Base-by-base conservation (phyloP, 179 eudicot species). In the Beta lomatogona region DNA sequence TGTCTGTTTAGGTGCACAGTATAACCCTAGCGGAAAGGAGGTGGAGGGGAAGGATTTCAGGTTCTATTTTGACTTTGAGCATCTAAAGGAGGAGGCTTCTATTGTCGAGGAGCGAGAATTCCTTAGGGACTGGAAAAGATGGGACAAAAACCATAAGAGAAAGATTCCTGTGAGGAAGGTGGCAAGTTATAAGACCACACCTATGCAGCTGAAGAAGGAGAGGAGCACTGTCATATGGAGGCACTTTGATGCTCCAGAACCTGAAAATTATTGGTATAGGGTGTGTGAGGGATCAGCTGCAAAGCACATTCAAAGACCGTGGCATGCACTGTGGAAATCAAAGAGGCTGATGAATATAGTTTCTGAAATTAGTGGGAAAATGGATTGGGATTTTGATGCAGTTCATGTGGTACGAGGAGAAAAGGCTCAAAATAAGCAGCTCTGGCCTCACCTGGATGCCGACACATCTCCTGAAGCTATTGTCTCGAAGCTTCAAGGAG, bases 331-430 rank as follows among this genome's bases (percentile, higher is more conserved):
- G 15, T 96, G 99, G 99, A 96, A 96, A 87, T 96, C 99, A 28
- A 96, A 92, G 93, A 87, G 99, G 85, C 85, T 96, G 65, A 92
- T 93, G 98, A 92, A 94, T 71, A 92, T 96, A 80, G 99, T 94
- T 53, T 87, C 98, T 25, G 99, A 85, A 21, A 96, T 96, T 75
- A 91, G 97, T 74, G 98, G 97, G 46, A 87, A 84, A 58, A 86
- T 96, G 97, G 96, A 96, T 82, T 96, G 99, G 99, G 97, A 94
- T 85, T 94, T 92, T 9, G 99, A 96, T 82, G 92, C 93, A 0
- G 93, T 92, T 76, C 99, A 96, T 78, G 97, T 96, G 79, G 98
- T 94, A 58, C 85, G 99, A 58, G 99, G 97, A 36, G 94, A 91
- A 75, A 96, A 96, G 84, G 97, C 99, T 10, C 90, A 85, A 87